Evolutionary conservation across 108 stramenopile genomes (phyloP), one percentile per base, ranked within the genome.

Genomic region (Fistulifera pelliculosa): DNA sequence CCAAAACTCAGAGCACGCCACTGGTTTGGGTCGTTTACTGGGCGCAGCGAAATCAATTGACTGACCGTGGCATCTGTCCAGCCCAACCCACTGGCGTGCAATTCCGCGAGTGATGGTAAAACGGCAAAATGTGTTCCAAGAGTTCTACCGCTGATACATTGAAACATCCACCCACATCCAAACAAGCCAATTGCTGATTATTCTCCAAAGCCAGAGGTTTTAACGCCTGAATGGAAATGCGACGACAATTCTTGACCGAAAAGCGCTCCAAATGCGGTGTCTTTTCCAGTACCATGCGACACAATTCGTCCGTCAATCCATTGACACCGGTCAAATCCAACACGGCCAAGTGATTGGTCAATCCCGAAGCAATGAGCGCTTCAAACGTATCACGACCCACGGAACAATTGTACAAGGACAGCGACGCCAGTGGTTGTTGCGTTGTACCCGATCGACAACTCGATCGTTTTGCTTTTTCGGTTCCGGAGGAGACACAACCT

Each of bases 121-220:
- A 60, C 31, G 54, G n/a, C 24, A 42, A 38, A 56, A 70, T 15
- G 52, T 59, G 12, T 41, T 24, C 50, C 38, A 80, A 7, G 8
- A 88, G 61, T 41, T 74, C 69, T 28, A 60, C 41, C 0, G 81
- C 73, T 28, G 27, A 56, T 4, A 88, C 57, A 56, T 89, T 85
- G 54, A 76, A 83, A 28, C 67, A 70, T 21, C 87, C 87, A 24
- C 87, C 87, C 16, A 85, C 41, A 70, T 89, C 87, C 13, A 89
- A 42, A 8, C 60, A 50, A 10, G 44, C 54, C 41, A 89, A 64
- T 1, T 16, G 27, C 45, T 65, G 42, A 0, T 45, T 40, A 16
- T 44, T 41, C 11, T 19, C 44, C 19, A 11, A 13, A 14, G 11
- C 11, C 11, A 45, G 16, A 3, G 16, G 16, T 11, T 4, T 45